Evolutionary conservation across 1,139 yeast species (phyloP).

Genomic region (Candida anutae): DNA sequence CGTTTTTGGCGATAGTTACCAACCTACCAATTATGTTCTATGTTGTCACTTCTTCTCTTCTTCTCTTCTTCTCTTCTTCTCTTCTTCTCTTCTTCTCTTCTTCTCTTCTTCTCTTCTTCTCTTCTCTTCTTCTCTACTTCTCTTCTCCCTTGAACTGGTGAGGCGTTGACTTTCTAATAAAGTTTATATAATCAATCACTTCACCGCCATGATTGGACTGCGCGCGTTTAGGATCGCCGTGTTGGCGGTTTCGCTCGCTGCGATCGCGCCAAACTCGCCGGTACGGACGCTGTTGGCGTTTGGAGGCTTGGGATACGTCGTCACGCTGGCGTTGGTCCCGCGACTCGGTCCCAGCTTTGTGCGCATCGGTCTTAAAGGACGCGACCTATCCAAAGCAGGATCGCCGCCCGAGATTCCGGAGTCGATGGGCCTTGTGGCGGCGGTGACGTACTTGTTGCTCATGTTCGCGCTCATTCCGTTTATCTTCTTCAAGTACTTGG

Average conservation of each 20-base stretch:
- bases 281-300: conserved; percentile 55
- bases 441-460: conserved; percentile 68
- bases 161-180: too few species aligned
- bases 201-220: conserved; percentile 2
- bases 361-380: conserved; percentile 74
- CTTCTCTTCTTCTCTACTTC: too few species aligned
- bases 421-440: conserved; percentile 83
- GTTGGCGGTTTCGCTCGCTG: conserved; percentile 7
- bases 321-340: conserved; percentile 60
- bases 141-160: too few species aligned
- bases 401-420: conserved; percentile 69
- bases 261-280: conserved; percentile 19
- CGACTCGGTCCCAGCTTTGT: conserved; percentile 58
- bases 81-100: too few species aligned
- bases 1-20: too few species aligned
- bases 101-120: too few species aligned
- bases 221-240: conserved; percentile 4
- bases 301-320: conserved; percentile 55
- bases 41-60: too few species aligned
- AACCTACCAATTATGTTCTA: too few species aligned
- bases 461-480: conserved; percentile 88
- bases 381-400: conserved; percentile 65
- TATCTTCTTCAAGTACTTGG: conserved; percentile 73
- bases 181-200: too few species aligned
- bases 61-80: too few species aligned